Conservation (phyloP, 2,329 filamentous ascomycete genomes). For the Penicillium sp. region DNA sequence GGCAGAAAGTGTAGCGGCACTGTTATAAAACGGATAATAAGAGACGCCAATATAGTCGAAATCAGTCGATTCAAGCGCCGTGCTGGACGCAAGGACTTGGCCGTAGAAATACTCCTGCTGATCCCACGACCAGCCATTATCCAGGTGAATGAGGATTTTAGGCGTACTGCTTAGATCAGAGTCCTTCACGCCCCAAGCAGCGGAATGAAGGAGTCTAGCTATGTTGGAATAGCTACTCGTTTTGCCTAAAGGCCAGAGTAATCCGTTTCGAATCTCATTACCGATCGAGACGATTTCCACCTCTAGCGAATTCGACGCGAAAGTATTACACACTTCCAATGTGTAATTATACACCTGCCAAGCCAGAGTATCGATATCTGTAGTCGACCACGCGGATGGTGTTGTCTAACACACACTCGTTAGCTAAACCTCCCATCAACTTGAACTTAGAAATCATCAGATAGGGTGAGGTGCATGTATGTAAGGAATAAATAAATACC, state of each 20-base stretch:
- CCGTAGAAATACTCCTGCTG: constrained; percentile 70
- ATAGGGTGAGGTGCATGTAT: not conserved
- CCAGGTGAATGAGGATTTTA: constrained; percentile 74
- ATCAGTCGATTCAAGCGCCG: constrained; percentile 54
- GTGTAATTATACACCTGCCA: constrained; percentile 73
- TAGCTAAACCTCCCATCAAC: too few species aligned
- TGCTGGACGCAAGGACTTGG: constrained; percentile 57
- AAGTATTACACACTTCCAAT: constrained; percentile 62
- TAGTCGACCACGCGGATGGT: constrained; percentile 66
- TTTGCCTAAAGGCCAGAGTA: constrained; percentile 68
- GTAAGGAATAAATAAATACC: constrained; percentile 28
- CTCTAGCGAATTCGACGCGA: constrained; percentile 59
- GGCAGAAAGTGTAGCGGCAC: constrained; percentile 60
- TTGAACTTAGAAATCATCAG: too few species aligned
- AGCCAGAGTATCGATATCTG: constrained; percentile 61
- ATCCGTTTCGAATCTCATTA: constrained; percentile 71
- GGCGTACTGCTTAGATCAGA: constrained; percentile 61
- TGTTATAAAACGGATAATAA: constrained; percentile 74
- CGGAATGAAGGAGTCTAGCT: constrained; percentile 66
- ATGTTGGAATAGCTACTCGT: constrained; percentile 63
- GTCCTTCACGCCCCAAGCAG: constrained; percentile 67
- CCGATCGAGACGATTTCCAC: constrained; percentile 71
- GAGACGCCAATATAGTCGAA: constrained; percentile 75
- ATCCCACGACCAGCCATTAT: constrained; percentile 75
- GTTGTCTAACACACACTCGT: constrained; percentile 42